These are phyloP conservation scores for Biscogniauxia mediterranea DNA, from an alignment of 2,329 filamentous ascomycete species.

Conservation along the genomic window DNA sequence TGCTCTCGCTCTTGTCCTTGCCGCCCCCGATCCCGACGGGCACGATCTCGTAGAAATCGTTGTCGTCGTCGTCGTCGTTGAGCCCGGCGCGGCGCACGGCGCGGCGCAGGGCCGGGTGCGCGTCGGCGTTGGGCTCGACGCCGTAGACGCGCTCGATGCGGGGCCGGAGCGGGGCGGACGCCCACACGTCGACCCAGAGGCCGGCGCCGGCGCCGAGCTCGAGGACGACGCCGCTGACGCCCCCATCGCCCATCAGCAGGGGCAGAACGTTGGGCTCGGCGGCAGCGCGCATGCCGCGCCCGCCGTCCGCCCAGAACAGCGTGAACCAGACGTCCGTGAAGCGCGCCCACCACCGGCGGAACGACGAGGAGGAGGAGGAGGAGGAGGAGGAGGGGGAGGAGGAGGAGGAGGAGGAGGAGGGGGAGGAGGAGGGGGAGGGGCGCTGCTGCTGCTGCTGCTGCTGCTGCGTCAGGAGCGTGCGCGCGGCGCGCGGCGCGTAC, in stretches of 20 bases:
- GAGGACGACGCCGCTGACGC: conserved; percentile 51
- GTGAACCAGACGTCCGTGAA: conserved; percentile 53
- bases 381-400: conserved; percentile 34
- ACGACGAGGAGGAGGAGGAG: conserved; percentile 39
- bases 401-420: conserved; percentile 28
- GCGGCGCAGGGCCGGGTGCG: conserved; percentile 46
- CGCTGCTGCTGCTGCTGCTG: too few species aligned
- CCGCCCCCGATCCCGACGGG: conserved; percentile 62
- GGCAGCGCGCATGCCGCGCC: conserved; percentile 47
- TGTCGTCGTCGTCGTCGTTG: too few species aligned
- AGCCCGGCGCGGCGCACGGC: conserved; percentile 53
- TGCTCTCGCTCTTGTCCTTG: too few species aligned
- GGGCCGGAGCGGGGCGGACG: too few species aligned
- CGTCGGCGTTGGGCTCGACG: conserved; percentile 60
- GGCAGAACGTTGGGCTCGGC: conserved; percentile 48
- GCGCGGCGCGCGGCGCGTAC: conserved; percentile 52
- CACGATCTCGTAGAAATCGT: conserved; percentile 59
- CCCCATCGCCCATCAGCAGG: conserved; percentile 54
- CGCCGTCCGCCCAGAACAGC: conserved; percentile 57
- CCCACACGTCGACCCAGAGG: conserved; percentile 55
- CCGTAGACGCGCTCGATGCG: conserved; percentile 49
- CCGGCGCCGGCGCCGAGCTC: conserved; percentile 64
- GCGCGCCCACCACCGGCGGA: too few species aligned
- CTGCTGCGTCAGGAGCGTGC: conserved; percentile 37
- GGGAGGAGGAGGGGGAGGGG: conserved; percentile 29